Conservation (phyloP, 768 basidiomycete genomes). For the Auriscalpium microsporum region DNA sequence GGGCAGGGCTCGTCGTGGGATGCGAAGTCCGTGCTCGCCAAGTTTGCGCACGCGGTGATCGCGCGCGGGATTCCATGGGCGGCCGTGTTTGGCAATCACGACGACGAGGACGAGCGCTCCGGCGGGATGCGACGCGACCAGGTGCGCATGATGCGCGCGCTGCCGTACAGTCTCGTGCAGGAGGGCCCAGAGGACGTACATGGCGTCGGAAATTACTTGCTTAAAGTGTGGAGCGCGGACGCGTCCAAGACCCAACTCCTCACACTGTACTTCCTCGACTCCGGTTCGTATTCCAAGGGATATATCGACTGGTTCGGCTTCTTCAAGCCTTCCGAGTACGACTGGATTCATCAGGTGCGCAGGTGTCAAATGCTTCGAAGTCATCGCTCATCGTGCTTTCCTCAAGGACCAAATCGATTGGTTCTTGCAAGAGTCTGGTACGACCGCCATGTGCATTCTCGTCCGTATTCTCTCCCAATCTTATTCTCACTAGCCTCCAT, state of each 20-base stretch:
- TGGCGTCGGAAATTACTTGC: conserved; percentile 86
- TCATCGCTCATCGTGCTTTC: not conserved
- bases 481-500: conserved; percentile 38
- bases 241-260: conserved; percentile 84
- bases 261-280: conserved; percentile 88
- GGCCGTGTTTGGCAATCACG: conserved; percentile 92
- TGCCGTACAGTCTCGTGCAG: conserved; percentile 82
- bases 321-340: conserved; percentile 67
- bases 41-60: conserved; percentile 74
- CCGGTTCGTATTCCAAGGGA: conserved; percentile 65
- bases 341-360: conserved; percentile 69
- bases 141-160: conserved; percentile 56
- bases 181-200: conserved; percentile 77
- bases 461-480: not conserved
- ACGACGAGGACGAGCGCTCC: conserved; percentile 54
- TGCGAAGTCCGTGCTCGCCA: conserved; percentile 76
- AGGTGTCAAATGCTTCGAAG: not conserved
- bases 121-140: conserved; percentile 49
- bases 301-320: conserved; percentile 54
- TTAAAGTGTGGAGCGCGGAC: conserved; percentile 80
- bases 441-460: conserved; percentile 6
- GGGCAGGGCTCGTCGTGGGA: conserved; percentile 91
- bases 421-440: conserved; percentile 77
- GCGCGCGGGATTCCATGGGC: conserved; percentile 81
- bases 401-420: conserved; percentile 76